A percentile compares a stretch with the other conserved stretches of the same genome.
Evolutionary conservation across 306 rosid genomes (phyloP).

Genomic region (Psophocarpus tetragonolobus): DNA sequence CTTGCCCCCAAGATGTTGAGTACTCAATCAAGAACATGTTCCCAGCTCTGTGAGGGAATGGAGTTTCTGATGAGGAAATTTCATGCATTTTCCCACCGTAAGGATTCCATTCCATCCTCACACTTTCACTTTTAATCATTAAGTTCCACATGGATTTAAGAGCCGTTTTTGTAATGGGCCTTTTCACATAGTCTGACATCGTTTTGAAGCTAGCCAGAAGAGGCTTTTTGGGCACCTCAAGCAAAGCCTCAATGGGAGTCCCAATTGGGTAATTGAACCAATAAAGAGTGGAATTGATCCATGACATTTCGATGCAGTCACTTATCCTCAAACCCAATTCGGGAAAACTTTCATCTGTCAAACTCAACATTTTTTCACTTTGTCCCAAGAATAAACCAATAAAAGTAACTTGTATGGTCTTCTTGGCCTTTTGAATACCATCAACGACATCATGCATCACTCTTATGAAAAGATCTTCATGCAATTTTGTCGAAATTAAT

Average conservation of each 20-base stretch:
- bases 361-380: not conserved
- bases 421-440: conserved; percentile 4
- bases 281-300: conserved; percentile 41
- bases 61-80: conserved; percentile 41
- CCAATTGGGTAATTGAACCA: conserved; percentile 36
- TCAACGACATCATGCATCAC: not conserved
- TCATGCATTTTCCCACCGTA: conserved; percentile 47
- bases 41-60: conserved; percentile 46
- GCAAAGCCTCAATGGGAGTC: conserved; percentile 13
- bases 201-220: not conserved
- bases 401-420: conserved; percentile 24
- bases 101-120: conserved; percentile 48
- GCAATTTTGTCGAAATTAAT: conserved; percentile 13
- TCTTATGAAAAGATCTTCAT: conserved; percentile 40
- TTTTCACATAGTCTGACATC: conserved; percentile 44
- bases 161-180: conserved; percentile 30
- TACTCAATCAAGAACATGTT: conserved; percentile 48
- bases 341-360: conserved; percentile 27
- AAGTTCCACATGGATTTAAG: conserved; percentile 36
- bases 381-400: conserved; percentile 36
- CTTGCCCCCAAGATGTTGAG: conserved; percentile 38
- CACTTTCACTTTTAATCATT: conserved; percentile 30
- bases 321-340: conserved; percentile 30
- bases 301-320: conserved; percentile 37
- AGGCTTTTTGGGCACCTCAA: conserved; percentile 20